phyloP scores from a whole-genome alignment of 108 stramenopile species.

The Schizochytrium sp. region DNA sequence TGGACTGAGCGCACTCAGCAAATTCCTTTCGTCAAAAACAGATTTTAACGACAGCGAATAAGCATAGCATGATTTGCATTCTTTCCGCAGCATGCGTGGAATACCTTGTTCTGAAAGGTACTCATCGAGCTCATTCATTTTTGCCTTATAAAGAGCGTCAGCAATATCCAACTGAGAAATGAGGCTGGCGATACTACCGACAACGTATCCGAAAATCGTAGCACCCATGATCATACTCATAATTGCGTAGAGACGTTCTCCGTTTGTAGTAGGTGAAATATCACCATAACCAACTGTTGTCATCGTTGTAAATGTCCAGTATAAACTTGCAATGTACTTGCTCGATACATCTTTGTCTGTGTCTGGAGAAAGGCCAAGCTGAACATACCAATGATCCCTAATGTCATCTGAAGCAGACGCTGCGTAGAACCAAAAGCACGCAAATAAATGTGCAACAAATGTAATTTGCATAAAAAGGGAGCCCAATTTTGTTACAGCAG shows the following conservation, averaged over 20 bases:
- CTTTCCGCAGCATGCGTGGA: constrained; percentile 61
- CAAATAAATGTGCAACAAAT: constrained; percentile 71
- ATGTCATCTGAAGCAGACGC: background rate
- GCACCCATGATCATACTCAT: constrained; percentile 75
- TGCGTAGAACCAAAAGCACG: constrained; percentile 68
- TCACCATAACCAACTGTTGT: constrained; percentile 77
- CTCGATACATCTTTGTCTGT: constrained; percentile 36
- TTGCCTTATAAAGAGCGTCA: constrained; percentile 65
- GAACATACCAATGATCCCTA: constrained; percentile 23
- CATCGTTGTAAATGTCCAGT: constrained; percentile 79
- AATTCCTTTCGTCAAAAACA: constrained; percentile 69
- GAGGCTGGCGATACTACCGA: constrained; percentile 72
- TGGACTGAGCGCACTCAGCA: constrained; percentile 66
- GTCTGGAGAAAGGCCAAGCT: background rate
- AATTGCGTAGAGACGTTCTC: constrained; percentile 69
- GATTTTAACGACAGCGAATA: constrained; percentile 69
- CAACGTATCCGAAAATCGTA: constrained; percentile 78
- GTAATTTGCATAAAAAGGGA: constrained; percentile 67
- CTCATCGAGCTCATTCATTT: constrained; percentile 67
- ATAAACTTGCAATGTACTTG: constrained; percentile 74
- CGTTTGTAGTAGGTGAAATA: constrained; percentile 63
- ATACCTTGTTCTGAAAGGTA: constrained; percentile 72
- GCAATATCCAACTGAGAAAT: constrained; percentile 69
- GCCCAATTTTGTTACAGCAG: constrained; percentile 53
- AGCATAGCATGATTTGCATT: constrained; percentile 69